Conservation (phyloP, 2,329 filamentous ascomycete genomes). For the Botrytis hyacinthi region DNA sequence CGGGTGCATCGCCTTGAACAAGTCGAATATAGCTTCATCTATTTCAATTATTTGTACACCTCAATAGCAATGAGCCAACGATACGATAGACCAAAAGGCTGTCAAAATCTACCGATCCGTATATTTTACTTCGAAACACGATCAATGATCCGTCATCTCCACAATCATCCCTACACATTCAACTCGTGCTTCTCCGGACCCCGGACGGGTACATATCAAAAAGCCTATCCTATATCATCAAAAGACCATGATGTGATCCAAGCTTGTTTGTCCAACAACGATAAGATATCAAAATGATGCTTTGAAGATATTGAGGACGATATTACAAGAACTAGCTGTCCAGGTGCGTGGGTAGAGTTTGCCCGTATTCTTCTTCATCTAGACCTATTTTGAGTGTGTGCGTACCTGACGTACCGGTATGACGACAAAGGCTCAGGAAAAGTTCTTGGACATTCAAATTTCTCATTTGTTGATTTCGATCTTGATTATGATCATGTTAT, state of each 20-base stretch:
- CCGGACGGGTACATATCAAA: constrained; percentile 21
- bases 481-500: constrained; percentile 3
- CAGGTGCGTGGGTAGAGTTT: constrained; percentile 13
- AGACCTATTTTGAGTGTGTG: neutral
- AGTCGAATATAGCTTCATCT: neutral
- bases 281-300: neutral
- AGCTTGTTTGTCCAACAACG: constrained; percentile 13
- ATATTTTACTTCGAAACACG: neutral
- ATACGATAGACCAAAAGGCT: neutral
- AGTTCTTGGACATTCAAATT: neutral
- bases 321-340: constrained; percentile 8
- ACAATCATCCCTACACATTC: neutral
- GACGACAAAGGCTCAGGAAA: neutral
- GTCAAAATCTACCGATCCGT: neutral
- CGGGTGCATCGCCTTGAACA: neutral
- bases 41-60: neutral
- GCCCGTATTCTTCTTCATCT: neutral
- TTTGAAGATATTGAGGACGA: neutral
- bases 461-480: constrained; percentile 9
- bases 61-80: neutral
- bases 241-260: constrained; percentile 11
- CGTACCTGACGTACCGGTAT: constrained; percentile 14
- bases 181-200: constrained; percentile 19
- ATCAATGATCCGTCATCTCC: constrained; percentile 10
- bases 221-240: neutral